Evolutionary conservation across 495 filamentous ascomycete species (phyloP).

Genomic region (Choiromyces venosus): DNA sequence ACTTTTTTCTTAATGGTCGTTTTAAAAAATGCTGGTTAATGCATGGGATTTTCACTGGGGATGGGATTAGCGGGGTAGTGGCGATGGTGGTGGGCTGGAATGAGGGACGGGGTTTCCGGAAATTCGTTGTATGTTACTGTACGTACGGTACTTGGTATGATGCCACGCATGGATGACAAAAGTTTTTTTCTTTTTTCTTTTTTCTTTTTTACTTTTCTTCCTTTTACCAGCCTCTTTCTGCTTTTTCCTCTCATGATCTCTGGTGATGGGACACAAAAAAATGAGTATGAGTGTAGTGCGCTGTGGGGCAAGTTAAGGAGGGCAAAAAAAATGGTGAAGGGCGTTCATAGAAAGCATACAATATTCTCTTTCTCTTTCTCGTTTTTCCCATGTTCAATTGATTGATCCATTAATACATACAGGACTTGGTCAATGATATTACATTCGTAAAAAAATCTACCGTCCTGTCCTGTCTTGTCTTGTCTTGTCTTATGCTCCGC

Average conservation of each 20-base stretch:
- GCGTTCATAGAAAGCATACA: constrained; percentile 2
- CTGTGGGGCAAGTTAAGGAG: neutral
- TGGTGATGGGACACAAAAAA: neutral
- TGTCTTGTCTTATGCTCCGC: neutral
- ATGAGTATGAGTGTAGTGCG: neutral
- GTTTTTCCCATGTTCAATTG: neutral
- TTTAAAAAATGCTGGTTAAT: neutral
- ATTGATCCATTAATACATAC: neutral
- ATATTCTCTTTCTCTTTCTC: neutral
- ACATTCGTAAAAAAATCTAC: neutral
- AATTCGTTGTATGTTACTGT: neutral
- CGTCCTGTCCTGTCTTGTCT: neutral
- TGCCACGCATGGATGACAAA: neutral
- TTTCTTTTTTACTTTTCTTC: neutral
- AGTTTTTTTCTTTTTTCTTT: neutral
- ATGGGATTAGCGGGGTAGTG: neutral
- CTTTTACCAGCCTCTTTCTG: neutral
- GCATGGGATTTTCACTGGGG: neutral
- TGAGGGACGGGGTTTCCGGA: neutral
- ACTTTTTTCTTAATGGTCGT: neutral
- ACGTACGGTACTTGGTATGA: neutral
- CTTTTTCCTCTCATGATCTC: neutral
- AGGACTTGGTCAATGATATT: neutral
- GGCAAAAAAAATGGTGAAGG: neutral
- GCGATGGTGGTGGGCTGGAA: no score